Percentiles rank a stretch among this genome's conserved stretches.
These are phyloP conservation scores for Nakazawaea anatomiae DNA, from an alignment of 805 yeast species.

Conservation along the genomic window DNA sequence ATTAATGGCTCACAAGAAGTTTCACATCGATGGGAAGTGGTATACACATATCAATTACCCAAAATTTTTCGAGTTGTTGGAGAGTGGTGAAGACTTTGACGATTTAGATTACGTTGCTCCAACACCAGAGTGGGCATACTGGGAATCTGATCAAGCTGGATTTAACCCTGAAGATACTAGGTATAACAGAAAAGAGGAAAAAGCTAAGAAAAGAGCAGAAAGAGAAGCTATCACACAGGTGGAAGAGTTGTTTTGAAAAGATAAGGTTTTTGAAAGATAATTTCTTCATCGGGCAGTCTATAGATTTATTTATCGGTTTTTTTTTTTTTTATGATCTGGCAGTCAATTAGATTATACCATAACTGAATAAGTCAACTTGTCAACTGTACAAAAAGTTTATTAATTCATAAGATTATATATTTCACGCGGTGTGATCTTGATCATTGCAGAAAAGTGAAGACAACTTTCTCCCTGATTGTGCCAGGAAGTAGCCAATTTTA, in stretches of 20 bases:
- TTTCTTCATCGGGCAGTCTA: background rate
- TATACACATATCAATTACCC: conserved; percentile 84
- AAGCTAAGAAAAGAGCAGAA: conserved; percentile 38
- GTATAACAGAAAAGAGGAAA: conserved; percentile 58
- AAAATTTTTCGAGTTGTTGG: conserved; percentile 57
- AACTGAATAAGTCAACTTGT: too few relatives aligned
- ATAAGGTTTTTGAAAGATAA: background rate
- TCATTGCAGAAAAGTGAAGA: too few relatives aligned
- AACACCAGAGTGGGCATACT: conserved; percentile 89
- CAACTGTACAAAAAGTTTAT: too few relatives aligned
- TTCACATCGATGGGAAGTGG: conserved; percentile 71
- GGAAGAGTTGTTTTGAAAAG: background rate
- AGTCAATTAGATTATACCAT: too few relatives aligned
- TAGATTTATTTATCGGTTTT: background rate
- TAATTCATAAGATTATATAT: too few relatives aligned
- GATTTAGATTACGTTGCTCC: conserved; percentile 76
- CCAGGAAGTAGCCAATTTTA: too few relatives aligned
- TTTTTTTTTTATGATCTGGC: too few relatives aligned
- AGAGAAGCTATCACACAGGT: conserved; percentile 22
- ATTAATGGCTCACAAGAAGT: conserved; percentile 69
- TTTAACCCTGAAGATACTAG: conserved; percentile 83
- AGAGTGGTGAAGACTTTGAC: conserved; percentile 57
- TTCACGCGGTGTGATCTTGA: too few relatives aligned
- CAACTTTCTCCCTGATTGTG: too few relatives aligned
- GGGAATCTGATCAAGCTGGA: conserved; percentile 82